These are phyloP conservation scores for Fusarium hostae DNA, from an alignment of 2,329 filamentous ascomycete genomes.

Conservation along the genomic window DNA sequence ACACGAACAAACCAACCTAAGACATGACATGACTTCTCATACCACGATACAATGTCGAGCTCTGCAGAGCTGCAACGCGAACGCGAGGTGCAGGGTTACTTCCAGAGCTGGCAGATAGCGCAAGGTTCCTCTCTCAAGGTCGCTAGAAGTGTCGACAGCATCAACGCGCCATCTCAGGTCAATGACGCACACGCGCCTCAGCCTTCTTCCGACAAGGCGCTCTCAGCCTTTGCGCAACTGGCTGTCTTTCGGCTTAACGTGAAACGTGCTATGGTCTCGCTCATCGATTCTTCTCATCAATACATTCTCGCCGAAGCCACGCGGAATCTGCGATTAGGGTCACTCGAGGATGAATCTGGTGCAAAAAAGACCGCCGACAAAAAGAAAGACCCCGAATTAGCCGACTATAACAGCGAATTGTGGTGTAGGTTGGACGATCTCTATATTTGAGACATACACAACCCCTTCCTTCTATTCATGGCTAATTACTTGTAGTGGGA, in stretches of 20 bases:
- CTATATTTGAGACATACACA: not conserved
- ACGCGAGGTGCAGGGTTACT: slow-evolving; percentile 47
- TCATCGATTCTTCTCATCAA: slow-evolving; percentile 59
- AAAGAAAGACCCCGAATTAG: not conserved
- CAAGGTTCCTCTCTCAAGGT: slow-evolving; percentile 49
- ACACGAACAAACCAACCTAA: not conserved
- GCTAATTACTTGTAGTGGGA: slow-evolving; percentile 34
- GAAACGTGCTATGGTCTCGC: slow-evolving; percentile 60
- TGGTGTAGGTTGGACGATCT: slow-evolving; percentile 48
- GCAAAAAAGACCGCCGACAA: not conserved
- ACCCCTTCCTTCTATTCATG: fast-evolving
- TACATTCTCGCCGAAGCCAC: slow-evolving; percentile 65
- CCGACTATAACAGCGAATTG: slow-evolving; percentile 42
- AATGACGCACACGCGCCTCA: slow-evolving; percentile 45
- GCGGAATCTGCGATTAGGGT: slow-evolving; percentile 54
- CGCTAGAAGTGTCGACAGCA: slow-evolving; percentile 47
- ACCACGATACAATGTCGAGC: slow-evolving; percentile 35
- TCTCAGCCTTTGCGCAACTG: slow-evolving; percentile 63
- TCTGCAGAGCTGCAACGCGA: slow-evolving; percentile 46
- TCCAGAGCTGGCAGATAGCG: slow-evolving; percentile 48
- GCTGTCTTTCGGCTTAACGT: slow-evolving; percentile 59
- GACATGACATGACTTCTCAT: slow-evolving; percentile 22
- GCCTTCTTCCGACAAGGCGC: slow-evolving; percentile 50
- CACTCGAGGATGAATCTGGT: slow-evolving; percentile 37
- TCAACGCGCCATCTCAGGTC: slow-evolving; percentile 43